These are phyloP conservation scores for Cordyceps militaris DNA, from an alignment of 2,329 filamentous ascomycete species.

Conservation along the genomic window DNA sequence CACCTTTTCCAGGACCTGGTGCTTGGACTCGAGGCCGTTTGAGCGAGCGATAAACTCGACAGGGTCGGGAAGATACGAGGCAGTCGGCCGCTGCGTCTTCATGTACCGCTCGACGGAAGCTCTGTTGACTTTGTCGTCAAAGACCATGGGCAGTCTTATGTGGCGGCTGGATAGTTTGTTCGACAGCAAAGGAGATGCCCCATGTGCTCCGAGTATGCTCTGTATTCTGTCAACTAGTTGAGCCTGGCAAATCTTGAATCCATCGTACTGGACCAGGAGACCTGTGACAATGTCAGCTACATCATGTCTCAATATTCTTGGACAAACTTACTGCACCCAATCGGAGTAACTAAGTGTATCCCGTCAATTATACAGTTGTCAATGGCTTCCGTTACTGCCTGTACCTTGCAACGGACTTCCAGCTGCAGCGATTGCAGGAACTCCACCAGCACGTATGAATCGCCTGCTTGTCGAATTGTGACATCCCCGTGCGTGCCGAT, in stretches of 20 bases:
- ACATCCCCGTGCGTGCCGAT: neutral
- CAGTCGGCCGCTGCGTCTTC: constrained; percentile 50
- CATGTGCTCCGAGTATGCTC: constrained; percentile 30
- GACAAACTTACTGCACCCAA: constrained; percentile 5
- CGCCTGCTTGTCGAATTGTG: neutral
- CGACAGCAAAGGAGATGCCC: constrained; percentile 27
- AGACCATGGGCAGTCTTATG: constrained; percentile 21
- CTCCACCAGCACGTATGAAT: neutral
- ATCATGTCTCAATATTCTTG: neutral
- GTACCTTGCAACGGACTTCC: neutral
- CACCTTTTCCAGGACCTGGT: constrained; percentile 26
- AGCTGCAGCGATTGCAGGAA: constrained; percentile 2
- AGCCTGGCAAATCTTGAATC: neutral
- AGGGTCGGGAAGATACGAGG: constrained; percentile 53
- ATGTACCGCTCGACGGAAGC: constrained; percentile 43
- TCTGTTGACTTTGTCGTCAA: constrained; percentile 28
- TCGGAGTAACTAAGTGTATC: constrained; percentile 1
- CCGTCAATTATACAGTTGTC: neutral
- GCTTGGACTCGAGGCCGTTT: constrained; percentile 28
- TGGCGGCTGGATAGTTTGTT: constrained; percentile 14
- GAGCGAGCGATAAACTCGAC: constrained; percentile 40
- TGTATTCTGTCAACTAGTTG: neutral
- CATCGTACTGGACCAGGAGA: constrained; percentile 1
- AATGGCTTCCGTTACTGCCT: constrained; percentile 3
- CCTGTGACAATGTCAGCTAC: neutral